Percentiles rank a stretch among this genome's conserved stretches.
phyloP scores from a whole-genome alignment of 805 yeast genomes.

The Candida taoyuanica region DNA sequence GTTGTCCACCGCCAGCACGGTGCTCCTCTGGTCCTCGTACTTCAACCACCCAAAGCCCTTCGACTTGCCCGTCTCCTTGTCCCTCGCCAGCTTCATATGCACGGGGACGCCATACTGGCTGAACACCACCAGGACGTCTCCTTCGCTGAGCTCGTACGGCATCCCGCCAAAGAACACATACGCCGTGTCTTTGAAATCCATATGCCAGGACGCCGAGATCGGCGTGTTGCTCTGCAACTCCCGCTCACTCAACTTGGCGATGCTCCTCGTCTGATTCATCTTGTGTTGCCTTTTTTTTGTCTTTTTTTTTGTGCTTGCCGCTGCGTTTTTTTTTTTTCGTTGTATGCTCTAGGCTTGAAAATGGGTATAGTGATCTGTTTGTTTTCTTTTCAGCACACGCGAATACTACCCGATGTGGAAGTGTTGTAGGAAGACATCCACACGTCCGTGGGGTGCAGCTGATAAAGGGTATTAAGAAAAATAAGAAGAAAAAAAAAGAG shows the following conservation, averaged over 20 bases:
- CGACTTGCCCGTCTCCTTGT: slow-evolving; percentile 58
- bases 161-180: slow-evolving; percentile 74
- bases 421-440: slow-evolving; percentile 1
- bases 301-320: no score
- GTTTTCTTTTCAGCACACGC: neutral
- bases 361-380: no score
- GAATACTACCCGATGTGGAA: neutral
- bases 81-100: slow-evolving; percentile 64
- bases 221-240: slow-evolving; percentile 63
- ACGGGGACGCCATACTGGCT: slow-evolving; percentile 89
- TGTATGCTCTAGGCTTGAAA: no score
- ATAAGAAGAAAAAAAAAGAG: no score
- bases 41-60: slow-evolving; percentile 78
- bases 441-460: slow-evolving; percentile 6
- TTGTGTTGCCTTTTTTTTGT: no score
- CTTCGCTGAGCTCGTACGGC: slow-evolving; percentile 60
- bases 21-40: slow-evolving; percentile 75
- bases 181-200: slow-evolving; percentile 72
- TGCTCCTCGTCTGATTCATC: slow-evolving; percentile 21
- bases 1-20: slow-evolving; percentile 85
- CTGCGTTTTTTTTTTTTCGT: no score
- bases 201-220: slow-evolving; percentile 80
- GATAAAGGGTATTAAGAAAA: no score
- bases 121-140: slow-evolving; percentile 71
- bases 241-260: slow-evolving; percentile 54